Base-by-base conservation (phyloP, 495 filamentous ascomycete genomes). In the Aspergillus steynii region DNA sequence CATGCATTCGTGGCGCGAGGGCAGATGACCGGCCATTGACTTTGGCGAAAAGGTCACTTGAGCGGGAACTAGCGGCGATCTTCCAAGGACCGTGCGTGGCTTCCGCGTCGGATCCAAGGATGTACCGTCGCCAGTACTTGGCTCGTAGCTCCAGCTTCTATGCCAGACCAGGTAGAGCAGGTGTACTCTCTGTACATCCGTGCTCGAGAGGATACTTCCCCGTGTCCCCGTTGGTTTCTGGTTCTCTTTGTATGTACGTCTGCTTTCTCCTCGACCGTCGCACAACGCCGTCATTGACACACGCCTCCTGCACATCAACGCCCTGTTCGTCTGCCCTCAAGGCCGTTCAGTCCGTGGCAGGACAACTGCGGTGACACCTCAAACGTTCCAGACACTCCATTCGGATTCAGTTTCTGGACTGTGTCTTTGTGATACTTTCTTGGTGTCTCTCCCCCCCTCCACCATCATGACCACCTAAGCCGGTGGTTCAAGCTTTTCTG, bases 11-110 rank as follows among this genome's bases (percentile, higher is more conserved):
- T 55, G 27, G 31, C 53, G 42, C 20, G 37, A 15, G 45, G 66
- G 68, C 75, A 74, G 75, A 72, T 77, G 75, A 77, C 73, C 68
- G 49, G 29, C 29, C 49, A 61, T 60, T 56, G 52, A 28, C 29
- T 31, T 31, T 29, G 51, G 28, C 51, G 29, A 57, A 50, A 64
- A 55, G 67, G 70, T 72, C 74, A 73, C 67, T 73, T 73, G 75
- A 73, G 62, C 70, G 66, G 66, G 61, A 69, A 65, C 66, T 71
- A 68, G 60, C 59, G 68, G 62, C 64, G 70, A 73, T 75, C 70
- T 68, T 25, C 47, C 37, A 31, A 68, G 74, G 72, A 48, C 75
- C 74, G 71, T 76, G 74, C 75, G 70, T 66, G 10, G 31, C 55
- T 61, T 55, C 31, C 29, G 54, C 60, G 66, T 63, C 58, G 53